A percentile compares a stretch with the other conserved stretches of the same genome.
Evolutionary conservation across 176 grass and related monocot species (phyloP).

Genomic region (Phragmites australis): DNA sequence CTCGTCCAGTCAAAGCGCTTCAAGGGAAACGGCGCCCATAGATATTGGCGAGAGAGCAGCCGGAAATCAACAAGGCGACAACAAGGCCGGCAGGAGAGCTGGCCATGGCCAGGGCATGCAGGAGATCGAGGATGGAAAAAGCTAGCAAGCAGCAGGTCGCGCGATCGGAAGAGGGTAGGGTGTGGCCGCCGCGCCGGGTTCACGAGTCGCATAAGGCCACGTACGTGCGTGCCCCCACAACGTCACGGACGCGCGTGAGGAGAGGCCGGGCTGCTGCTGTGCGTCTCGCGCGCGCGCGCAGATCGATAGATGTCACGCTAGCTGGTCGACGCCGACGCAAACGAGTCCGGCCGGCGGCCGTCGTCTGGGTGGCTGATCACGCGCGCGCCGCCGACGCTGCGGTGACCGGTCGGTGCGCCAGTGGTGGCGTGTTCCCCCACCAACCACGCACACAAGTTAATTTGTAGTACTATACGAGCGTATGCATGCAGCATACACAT

Average conservation of each 20-base stretch:
- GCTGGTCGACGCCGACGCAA: background rate
- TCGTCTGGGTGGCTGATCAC: too few species aligned
- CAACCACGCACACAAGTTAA: too few species aligned
- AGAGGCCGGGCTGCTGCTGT: too few species aligned
- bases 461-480: too few species aligned
- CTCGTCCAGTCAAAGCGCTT: background rate
- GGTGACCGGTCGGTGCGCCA: background rate
- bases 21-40: background rate
- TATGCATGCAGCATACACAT: too few species aligned
- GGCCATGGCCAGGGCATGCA: background rate
- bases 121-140: background rate
- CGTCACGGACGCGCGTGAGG: slow-evolving; percentile 25
- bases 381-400: background rate
- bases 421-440: background rate
- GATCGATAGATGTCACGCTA: background rate
- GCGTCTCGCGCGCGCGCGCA: background rate
- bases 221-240: background rate
- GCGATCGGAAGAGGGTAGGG: background rate
- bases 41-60: background rate
- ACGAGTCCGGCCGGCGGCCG: too few species aligned
- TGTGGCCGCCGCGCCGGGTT: slow-evolving; percentile 25
- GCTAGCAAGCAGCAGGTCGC: background rate
- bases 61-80: background rate
- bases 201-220: slow-evolving; percentile 51
- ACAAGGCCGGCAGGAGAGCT: background rate